These are phyloP conservation scores for Sclerotiophoma versabilis DNA, from an alignment of 2,329 filamentous ascomycete species.

Conservation along the genomic window DNA sequence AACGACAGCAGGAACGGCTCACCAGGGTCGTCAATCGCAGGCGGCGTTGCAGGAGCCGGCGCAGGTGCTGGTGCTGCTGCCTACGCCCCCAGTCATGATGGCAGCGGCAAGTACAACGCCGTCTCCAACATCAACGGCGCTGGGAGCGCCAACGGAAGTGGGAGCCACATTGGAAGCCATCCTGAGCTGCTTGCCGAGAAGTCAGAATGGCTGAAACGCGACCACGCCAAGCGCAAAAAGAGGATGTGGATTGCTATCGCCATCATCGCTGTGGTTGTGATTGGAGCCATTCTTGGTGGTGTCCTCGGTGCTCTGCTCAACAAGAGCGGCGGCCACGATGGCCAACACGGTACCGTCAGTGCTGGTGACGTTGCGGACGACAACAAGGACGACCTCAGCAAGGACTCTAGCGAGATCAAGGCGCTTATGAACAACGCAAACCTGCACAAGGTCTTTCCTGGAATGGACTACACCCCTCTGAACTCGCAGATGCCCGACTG, in stretches of 20 bases:
- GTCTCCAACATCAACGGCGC: slow-evolving; percentile 50
- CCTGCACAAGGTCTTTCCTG: slow-evolving; percentile 92
- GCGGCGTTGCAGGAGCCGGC: slow-evolving; percentile 52
- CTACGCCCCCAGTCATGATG: slow-evolving; percentile 35
- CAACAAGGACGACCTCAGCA: slow-evolving; percentile 73
- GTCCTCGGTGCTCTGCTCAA: slow-evolving; percentile 75
- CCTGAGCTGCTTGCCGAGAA: slow-evolving; percentile 63
- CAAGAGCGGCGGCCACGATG: slow-evolving; percentile 45
- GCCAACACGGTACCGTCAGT: slow-evolving; percentile 30
- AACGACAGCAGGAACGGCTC: slow-evolving; percentile 49
- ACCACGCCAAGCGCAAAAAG: slow-evolving; percentile 63
- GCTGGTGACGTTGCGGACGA: slow-evolving; percentile 63
- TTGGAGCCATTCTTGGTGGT: slow-evolving; percentile 76
- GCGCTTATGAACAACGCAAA: slow-evolving; percentile 78
- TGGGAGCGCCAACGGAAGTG: slow-evolving; percentile 11
- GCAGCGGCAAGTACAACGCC: slow-evolving; percentile 64
- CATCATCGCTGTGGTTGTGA: slow-evolving; percentile 68
- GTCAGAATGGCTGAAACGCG: slow-evolving; percentile 67
- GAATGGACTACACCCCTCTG: slow-evolving; percentile 93
- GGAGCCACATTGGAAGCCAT: slow-evolving; percentile 17
- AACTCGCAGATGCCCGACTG: slow-evolving; percentile 91
- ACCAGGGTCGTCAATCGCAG: slow-evolving; percentile 51
- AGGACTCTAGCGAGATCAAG: slow-evolving; percentile 81
- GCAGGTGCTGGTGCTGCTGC: slow-evolving; percentile 49
- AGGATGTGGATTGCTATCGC: slow-evolving; percentile 73